phyloP scores from a whole-genome alignment of 495 filamentous ascomycete genomes.

The Penicillium lagena region DNA sequence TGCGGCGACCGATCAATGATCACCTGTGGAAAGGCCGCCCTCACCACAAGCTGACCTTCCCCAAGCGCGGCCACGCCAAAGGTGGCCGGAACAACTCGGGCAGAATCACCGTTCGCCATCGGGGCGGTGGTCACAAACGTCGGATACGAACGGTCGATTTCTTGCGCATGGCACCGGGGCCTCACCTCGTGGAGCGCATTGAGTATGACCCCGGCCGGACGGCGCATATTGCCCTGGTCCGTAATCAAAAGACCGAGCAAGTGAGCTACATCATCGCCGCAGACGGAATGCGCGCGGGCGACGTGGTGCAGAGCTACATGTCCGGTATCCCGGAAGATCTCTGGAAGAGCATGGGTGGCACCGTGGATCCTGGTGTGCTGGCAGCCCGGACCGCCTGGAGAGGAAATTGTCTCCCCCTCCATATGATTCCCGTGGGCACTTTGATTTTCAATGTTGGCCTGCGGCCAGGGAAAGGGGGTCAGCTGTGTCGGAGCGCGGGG shows the following conservation, averaged over 20 bases:
- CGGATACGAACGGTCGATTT: conserved; percentile 91
- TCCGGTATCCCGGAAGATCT: conserved; percentile 79
- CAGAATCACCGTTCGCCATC: conserved; percentile 79
- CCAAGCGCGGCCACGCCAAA: conserved; percentile 84
- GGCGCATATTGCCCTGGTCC: conserved; percentile 84
- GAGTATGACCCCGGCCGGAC: conserved; percentile 92
- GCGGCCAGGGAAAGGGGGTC: conserved; percentile 60
- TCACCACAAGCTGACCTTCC: conserved; percentile 72
- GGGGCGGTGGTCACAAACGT: conserved; percentile 83
- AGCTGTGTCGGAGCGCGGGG: conserved; percentile 90
- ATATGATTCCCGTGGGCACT: conserved; percentile 89
- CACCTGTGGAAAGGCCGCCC: conserved; percentile 93
- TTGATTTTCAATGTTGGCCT: conserved; percentile 88
- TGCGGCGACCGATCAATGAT: conserved; percentile 87
- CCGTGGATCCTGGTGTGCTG: conserved; percentile 86
- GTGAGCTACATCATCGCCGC: conserved; percentile 85
- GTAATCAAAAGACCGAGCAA: conserved; percentile 50
- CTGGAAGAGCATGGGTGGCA: conserved; percentile 82
- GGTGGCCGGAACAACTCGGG: conserved; percentile 89
- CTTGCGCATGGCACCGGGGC: conserved; percentile 63
- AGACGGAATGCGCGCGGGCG: conserved; percentile 87
- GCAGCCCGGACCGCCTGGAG: conserved; percentile 90
- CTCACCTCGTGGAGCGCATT: conserved; percentile 84
- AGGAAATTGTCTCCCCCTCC: conserved; percentile 90
- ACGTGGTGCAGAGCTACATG: conserved; percentile 85